A percentile compares a stretch with the other conserved stretches of the same genome.
phyloP scores from a whole-genome alignment of 2,329 filamentous ascomycete genomes.

The Gaeumannomyces tritici region DNA sequence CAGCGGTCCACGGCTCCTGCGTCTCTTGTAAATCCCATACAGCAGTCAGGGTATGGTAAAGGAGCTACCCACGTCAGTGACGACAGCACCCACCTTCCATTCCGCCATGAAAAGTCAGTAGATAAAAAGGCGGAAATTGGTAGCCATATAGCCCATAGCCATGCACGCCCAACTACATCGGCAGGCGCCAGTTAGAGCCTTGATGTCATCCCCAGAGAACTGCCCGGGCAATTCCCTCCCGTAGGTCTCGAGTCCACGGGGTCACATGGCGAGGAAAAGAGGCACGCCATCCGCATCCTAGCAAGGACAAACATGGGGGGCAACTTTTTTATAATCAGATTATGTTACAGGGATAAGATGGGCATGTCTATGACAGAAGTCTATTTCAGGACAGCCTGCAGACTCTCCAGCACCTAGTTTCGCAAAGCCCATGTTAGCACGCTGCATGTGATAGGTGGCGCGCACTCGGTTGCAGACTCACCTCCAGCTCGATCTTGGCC shows the following conservation, averaged over 20 bases:
- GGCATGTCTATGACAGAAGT: conserved; percentile 25
- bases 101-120: no score
- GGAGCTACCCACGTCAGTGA: neutral
- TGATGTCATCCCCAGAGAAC: no score
- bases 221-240: no score
- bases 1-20: neutral
- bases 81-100: neutral
- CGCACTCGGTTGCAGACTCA: conserved; percentile 29
- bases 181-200: neutral
- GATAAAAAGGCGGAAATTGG: no score
- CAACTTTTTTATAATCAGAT: conserved; percentile 5
- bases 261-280: no score
- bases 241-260: no score
- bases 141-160: no score
- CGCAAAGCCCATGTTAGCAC: neutral
- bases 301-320: neutral
- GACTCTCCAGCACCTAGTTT: conserved; percentile 67
- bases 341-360: conserved; percentile 24
- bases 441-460: neutral
- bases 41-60: neutral
- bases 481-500: conserved; percentile 98
- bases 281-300: no score
- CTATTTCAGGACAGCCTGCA: conserved; percentile 76
- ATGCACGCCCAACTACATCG: no score
- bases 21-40: neutral